phyloP scores from a whole-genome alignment of 2,329 filamentous ascomycete species.

The Trichoderma afroharzianum region DNA sequence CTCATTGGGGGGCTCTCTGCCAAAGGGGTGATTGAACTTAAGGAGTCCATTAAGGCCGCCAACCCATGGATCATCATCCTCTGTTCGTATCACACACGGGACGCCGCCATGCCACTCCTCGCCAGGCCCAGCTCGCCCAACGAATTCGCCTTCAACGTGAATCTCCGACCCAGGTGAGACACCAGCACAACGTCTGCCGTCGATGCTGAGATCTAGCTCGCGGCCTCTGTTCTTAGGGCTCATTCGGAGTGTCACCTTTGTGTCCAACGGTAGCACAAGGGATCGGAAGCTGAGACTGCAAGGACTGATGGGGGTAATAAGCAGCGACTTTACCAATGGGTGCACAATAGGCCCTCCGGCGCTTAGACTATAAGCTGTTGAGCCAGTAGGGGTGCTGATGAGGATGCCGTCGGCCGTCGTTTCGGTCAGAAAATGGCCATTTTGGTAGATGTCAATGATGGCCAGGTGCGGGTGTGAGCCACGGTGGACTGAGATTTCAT shows the following conservation, averaged over 20 bases:
- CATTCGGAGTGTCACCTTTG: constrained; percentile 75
- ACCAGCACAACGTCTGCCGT: constrained; percentile 66
- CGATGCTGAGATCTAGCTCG: constrained; percentile 75
- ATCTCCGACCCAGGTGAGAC: constrained; percentile 78
- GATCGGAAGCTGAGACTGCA: constrained; percentile 89
- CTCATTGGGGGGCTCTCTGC: constrained; percentile 40
- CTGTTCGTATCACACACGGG: constrained; percentile 77
- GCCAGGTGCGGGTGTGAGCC: constrained; percentile 87
- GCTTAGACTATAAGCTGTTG: constrained; percentile 92
- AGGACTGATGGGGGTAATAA: constrained; percentile 92
- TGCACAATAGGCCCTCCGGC: constrained; percentile 92
- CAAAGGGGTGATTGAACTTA: constrained; percentile 98
- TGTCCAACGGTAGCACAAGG: constrained; percentile 81
- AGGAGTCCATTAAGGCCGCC: constrained; percentile 87
- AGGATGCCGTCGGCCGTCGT: constrained; percentile 95
- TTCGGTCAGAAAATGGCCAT: constrained; percentile 85
- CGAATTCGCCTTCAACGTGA: constrained; percentile 80
- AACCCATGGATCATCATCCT: constrained; percentile 91
- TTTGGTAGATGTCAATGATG: constrained; percentile 87
- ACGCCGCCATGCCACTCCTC: constrained; percentile 72
- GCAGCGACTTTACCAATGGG: constrained; percentile 80
- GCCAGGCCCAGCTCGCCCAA: constrained; percentile 45
- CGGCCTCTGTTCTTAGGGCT: constrained; percentile 75
- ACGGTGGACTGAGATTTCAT: constrained; percentile 91
- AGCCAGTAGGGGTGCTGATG: constrained; percentile 88